Conservation (phyloP, 352 stramenopile genomes). For the Phytophthora crassamura region DNA sequence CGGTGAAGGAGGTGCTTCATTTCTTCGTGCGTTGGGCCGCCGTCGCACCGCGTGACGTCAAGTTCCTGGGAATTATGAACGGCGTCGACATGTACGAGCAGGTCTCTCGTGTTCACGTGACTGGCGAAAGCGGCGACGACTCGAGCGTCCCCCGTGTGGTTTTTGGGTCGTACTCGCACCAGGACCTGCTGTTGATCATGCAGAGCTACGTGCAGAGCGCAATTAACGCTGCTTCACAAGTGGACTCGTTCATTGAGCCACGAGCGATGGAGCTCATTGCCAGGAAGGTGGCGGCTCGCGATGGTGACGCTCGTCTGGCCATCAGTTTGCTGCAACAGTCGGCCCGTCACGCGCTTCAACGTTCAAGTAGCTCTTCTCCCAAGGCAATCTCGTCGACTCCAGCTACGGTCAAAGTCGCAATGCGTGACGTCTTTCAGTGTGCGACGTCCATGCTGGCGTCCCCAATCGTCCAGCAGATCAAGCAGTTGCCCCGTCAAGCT, state of each 20-base stretch:
- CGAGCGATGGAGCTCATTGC: conserved; percentile 71
- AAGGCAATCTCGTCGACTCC: neutral
- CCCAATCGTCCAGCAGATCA: conserved; percentile 56
- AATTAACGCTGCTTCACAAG: neutral
- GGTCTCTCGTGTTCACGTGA: conserved; percentile 43
- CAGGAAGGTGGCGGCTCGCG: conserved; percentile 66
- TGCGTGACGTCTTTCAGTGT: conserved; percentile 57
- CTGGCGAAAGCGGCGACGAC: conserved; percentile 12
- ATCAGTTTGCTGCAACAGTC: conserved; percentile 70
- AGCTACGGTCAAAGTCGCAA: conserved; percentile 29
- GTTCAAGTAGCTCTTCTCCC: conserved; percentile 3
- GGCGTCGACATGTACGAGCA: conserved; percentile 77
- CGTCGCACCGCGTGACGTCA: conserved; percentile 38
- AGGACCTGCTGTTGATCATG: conserved; percentile 59
- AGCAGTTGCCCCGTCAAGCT: conserved; percentile 65
- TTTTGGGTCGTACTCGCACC: conserved; percentile 66
- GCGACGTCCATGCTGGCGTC: conserved; percentile 56
- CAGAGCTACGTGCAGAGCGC: conserved; percentile 41
- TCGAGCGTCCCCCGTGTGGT: conserved; percentile 49
- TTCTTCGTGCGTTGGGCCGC: conserved; percentile 70
- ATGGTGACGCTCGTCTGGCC: conserved; percentile 70
- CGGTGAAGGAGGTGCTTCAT: conserved; percentile 58
- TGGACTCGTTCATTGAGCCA: conserved; percentile 41
- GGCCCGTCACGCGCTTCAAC: conserved; percentile 46
- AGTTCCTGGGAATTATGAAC: conserved; percentile 79